Evolutionary conservation across 2,329 filamentous ascomycete species (phyloP).

Genomic region (Penicillium sp.): DNA sequence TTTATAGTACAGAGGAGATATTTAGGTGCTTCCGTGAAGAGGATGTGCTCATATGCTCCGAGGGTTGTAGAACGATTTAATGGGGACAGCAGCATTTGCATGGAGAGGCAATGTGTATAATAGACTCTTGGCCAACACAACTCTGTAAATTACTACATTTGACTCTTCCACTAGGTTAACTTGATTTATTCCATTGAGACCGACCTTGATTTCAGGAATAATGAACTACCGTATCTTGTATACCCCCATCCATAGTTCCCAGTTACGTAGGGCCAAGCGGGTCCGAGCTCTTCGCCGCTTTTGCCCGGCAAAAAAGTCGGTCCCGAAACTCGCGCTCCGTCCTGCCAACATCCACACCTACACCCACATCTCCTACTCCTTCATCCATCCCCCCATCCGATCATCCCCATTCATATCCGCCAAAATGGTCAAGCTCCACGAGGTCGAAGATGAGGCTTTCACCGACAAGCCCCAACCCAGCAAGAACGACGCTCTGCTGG

Average conservation of each 20-base stretch:
- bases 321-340: constrained; percentile 30
- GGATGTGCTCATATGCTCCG: constrained; percentile 4
- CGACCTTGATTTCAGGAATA: too few relatives aligned
- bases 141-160: constrained; percentile 22
- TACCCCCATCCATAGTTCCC: too few relatives aligned
- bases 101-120: constrained; percentile 16
- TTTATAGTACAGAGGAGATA: background rate
- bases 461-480: constrained; percentile 67
- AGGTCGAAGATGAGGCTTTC: constrained; percentile 97
- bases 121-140: constrained; percentile 15
- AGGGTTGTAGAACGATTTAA: background rate
- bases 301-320: constrained; percentile 47
- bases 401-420: constrained; percentile 18
- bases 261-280: constrained; percentile 15
- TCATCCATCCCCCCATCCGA: constrained; percentile 3
- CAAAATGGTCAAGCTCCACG: constrained; percentile 91
- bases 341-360: constrained; percentile 17
- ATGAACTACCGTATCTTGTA: too few relatives aligned
- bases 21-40: background rate
- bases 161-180: background rate
- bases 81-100: constrained; percentile 1
- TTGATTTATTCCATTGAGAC: too few relatives aligned
- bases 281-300: constrained; percentile 40
- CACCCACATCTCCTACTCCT: constrained; percentile 9
- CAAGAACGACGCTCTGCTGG: constrained; percentile 59